phyloP scores from a whole-genome alignment of 768 basidiomycete genomes.

The Tubosaeta sp. region DNA sequence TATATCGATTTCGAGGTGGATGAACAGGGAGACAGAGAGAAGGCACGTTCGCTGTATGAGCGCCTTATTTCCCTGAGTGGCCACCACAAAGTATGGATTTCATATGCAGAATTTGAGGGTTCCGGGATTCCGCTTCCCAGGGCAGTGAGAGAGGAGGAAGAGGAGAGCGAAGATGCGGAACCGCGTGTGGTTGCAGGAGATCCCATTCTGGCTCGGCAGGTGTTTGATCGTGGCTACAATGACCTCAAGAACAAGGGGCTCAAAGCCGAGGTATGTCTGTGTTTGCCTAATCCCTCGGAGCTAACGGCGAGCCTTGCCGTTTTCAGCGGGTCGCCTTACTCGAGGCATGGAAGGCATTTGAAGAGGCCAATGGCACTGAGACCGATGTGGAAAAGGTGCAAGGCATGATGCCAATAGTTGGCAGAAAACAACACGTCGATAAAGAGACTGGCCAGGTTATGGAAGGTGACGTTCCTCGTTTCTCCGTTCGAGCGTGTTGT shows the following conservation, averaged over 20 bases:
- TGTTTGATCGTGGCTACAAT: conserved; percentile 86
- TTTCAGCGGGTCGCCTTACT: conserved; percentile 83
- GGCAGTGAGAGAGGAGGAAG: conserved; percentile 66
- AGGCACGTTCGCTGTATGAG: conserved; percentile 83
- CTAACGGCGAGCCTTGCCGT: conserved; percentile 2
- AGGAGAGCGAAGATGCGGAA: conserved; percentile 49
- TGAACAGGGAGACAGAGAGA: conserved; percentile 81
- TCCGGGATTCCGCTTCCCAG: conserved; percentile 65
- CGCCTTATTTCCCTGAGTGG: conserved; percentile 80
- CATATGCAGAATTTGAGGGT: conserved; percentile 90
- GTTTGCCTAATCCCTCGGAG: background rate
- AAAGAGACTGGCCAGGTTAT: conserved; percentile 80
- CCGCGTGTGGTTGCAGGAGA: conserved; percentile 69
- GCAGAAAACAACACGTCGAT: conserved; percentile 79
- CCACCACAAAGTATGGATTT: conserved; percentile 97
- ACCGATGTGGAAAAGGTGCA: conserved; percentile 80
- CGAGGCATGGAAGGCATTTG: conserved; percentile 94
- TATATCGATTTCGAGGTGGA: conserved; percentile 96
- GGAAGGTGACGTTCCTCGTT: conserved; percentile 55
- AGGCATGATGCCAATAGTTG: conserved; percentile 89
- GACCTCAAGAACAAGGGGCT: conserved; percentile 76
- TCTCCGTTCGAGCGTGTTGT: background rate
- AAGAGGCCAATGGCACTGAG: conserved; percentile 70
- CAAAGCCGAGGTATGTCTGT: conserved; percentile 75
- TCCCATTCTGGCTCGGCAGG: conserved; percentile 59